These are phyloP conservation scores for Hymenoscyphus salicellus DNA, from an alignment of 2,329 filamentous ascomycete species.

Conservation along the genomic window DNA sequence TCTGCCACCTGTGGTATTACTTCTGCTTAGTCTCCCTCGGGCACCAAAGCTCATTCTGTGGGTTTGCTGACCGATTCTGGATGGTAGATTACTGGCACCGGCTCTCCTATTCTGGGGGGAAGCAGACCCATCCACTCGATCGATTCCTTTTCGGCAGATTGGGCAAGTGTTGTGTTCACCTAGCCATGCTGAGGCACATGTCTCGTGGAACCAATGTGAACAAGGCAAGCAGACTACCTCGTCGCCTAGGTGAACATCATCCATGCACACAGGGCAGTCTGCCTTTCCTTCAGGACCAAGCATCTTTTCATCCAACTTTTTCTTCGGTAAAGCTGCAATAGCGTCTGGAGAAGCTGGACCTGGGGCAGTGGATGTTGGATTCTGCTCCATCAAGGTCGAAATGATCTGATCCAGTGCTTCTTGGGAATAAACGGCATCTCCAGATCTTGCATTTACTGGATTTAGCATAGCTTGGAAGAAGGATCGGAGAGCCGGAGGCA, in stretches of 20 bases:
- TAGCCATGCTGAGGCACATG: conserved; percentile 80
- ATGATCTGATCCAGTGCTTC: conserved; percentile 89
- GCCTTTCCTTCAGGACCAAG: conserved; percentile 61
- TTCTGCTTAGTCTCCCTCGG: conserved; percentile 16
- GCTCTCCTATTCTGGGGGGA: conserved; percentile 18
- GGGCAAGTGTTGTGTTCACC: conserved; percentile 91
- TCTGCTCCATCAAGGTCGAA: conserved; percentile 81
- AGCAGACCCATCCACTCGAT: conserved; percentile 24
- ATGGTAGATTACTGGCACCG: conserved; percentile 14
- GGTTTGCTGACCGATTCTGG: conserved; percentile 20
- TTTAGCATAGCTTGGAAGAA: conserved; percentile 52
- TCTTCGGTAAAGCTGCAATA: conserved; percentile 70
- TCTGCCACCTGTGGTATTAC: conserved; percentile 14
- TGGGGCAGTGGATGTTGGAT: conserved; percentile 71
- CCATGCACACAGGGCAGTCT: conserved; percentile 95
- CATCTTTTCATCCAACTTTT: conserved; percentile 67
- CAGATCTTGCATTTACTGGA: conserved; percentile 53
- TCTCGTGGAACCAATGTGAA: conserved; percentile 88
- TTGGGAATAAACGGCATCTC: conserved; percentile 86
- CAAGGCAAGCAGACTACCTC: conserved; percentile 79
- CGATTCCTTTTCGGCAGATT: conserved; percentile 59
- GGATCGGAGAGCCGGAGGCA: conserved; percentile 47
- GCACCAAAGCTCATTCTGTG: conserved; percentile 21
- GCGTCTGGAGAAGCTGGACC: conserved; percentile 75
- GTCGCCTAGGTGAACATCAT: conserved; percentile 69